A percentile compares a stretch with the other conserved stretches of the same genome.
Evolutionary conservation across 2,329 filamentous ascomycete species (phyloP).

Genomic region (Ceratocystis lukuohia): DNA sequence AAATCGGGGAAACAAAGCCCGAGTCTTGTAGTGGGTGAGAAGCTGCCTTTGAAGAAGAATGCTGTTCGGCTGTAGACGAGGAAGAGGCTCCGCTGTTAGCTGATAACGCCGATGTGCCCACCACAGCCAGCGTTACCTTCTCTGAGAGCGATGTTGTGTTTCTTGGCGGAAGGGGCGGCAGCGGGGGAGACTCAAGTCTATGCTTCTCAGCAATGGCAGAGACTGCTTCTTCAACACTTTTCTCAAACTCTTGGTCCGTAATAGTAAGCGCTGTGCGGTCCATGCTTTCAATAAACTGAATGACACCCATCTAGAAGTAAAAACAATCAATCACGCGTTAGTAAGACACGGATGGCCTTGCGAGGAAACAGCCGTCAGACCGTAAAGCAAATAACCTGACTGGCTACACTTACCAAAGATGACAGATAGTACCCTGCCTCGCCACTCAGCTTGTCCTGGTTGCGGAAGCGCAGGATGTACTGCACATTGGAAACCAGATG

Average conservation of each 20-base stretch:
- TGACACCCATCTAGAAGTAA: slow-evolving; percentile 59
- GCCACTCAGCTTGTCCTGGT: slow-evolving; percentile 93
- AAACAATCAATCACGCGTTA: background rate
- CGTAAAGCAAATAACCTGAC: background rate
- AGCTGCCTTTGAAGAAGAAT: background rate
- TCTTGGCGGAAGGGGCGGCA: slow-evolving; percentile 22
- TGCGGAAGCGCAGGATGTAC: slow-evolving; percentile 91
- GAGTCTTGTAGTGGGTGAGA: background rate
- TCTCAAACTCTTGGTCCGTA: slow-evolving; percentile 87
- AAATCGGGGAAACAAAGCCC: background rate
- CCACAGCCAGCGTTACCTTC: slow-evolving; percentile 64
- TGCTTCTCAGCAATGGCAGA: slow-evolving; percentile 91
- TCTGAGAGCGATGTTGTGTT: slow-evolving; percentile 47
- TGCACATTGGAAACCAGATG: slow-evolving; percentile 95
- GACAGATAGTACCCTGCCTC: slow-evolving; percentile 97
- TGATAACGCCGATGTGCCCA: slow-evolving; percentile 9
- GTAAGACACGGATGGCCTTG: background rate
- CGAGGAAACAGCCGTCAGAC: background rate
- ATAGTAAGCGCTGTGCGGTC: slow-evolving; percentile 90
- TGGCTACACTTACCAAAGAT: slow-evolving; percentile 52
- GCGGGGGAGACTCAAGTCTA: slow-evolving; percentile 37
- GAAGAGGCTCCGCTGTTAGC: slow-evolving; percentile 8
- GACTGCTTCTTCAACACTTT: slow-evolving; percentile 90
- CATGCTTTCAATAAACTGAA: slow-evolving; percentile 93
- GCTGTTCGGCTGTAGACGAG: background rate